Evolutionary conservation across 1,284 basidiomycete species (phyloP), one percentile per base, ranked within the genome.

Genomic region (Moniliella sp.): DNA sequence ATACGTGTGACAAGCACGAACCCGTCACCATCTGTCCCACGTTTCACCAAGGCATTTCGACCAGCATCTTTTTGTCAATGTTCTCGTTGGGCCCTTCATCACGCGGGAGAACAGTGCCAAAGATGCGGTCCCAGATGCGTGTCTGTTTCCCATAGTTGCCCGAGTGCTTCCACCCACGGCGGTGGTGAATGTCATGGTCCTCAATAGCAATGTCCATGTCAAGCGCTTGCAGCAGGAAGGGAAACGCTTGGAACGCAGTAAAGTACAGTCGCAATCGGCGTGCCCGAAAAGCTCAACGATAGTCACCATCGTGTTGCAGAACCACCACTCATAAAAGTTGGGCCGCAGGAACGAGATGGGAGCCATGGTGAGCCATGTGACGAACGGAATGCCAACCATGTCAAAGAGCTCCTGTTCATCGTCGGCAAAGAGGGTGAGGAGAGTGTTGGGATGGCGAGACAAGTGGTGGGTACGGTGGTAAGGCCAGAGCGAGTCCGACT

Each of bases 161-260:
- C 7, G 25, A 5, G 12, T 27, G 12, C 25, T 27, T 27, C 25
- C 25, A 27, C 12, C 25, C 25, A 14, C 25, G 25, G 25, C 25
- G 25, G 15, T 27, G 25, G 30, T 61, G 58, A 13, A 57, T 35
- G 27, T 57, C 53, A 30, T 56, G 54, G 28, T 60, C 57, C 30
- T 61, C 57, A 0, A 52, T 15, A 15, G 39, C 36, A 15, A 61
- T 25, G 5, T 57, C 57, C 15, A 37, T 28, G 3, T 32, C 40
- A 4, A 53, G 15, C n/a, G 34, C 36, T 9, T 37, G 25, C 5
- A 60, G 34, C 15, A 36, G 11, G 11, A 27, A 27, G 11, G 11
- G 15, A 13, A 14, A 7, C 25, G 12, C 12, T 5, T 8, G 5
- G 7, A 27, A 13, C 12, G 12, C 25, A 27, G 5, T n/a, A 13